phyloP scores from a whole-genome alignment of 495 filamentous ascomycete species.

The Hyaloscypha bicolor region DNA sequence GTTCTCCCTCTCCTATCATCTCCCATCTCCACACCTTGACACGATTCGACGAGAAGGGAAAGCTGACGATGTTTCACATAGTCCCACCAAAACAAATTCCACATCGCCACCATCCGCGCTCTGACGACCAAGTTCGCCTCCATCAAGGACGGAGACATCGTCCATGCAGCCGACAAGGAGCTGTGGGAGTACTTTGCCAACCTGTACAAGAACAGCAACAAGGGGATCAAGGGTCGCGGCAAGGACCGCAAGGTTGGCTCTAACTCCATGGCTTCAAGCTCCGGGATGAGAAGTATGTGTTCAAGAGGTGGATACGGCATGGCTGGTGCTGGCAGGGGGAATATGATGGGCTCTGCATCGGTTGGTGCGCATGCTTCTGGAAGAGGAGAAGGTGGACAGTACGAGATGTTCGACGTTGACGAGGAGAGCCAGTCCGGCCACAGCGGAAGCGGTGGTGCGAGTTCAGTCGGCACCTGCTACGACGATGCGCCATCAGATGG shows the following conservation, averaged over 20 bases:
- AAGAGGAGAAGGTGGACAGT: constrained; percentile 31
- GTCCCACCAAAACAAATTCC: constrained; percentile 96
- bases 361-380: not conserved
- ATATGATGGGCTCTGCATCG: constrained; percentile 19
- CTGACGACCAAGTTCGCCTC: constrained; percentile 75
- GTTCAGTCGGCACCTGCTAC: constrained; percentile 42
- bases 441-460: constrained; percentile 32
- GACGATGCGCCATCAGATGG: constrained; percentile 39
- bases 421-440: constrained; percentile 41
- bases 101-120: constrained; percentile 68
- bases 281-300: constrained; percentile 15
- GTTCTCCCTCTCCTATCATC: not conserved
- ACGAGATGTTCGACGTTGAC: constrained; percentile 49
- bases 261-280: constrained; percentile 16
- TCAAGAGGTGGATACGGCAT: constrained; percentile 15
- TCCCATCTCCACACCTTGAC: not conserved
- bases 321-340: constrained; percentile 20
- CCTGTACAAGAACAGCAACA: constrained; percentile 92
- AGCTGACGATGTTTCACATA: constrained; percentile 38
- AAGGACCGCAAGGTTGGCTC: constrained; percentile 67
- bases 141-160: constrained; percentile 60
- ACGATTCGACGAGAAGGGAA: not conserved
- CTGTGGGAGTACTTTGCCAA: constrained; percentile 85
- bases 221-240: constrained; percentile 91
- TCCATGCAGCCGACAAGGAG: constrained; percentile 70